These are phyloP conservation scores for Kodamaea sagamina DNA, from an alignment of 805 yeast species.

Conservation along the genomic window DNA sequence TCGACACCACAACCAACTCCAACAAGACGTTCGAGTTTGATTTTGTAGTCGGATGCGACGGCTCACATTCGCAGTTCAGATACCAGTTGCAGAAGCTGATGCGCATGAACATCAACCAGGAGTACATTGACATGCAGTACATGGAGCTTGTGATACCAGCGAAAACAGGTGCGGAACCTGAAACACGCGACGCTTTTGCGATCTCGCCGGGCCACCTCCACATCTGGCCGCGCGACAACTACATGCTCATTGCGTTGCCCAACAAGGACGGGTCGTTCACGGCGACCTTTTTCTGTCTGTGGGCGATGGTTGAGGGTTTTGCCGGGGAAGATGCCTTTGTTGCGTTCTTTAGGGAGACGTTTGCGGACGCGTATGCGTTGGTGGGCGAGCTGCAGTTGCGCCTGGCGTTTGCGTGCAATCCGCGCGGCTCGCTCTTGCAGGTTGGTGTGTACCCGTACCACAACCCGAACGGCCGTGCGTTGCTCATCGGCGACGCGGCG, in stretches of 20 bases:
- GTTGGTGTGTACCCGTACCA: slow-evolving; percentile 72
- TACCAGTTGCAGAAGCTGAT: slow-evolving; percentile 63
- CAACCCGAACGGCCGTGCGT: slow-evolving; percentile 54
- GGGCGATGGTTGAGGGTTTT: slow-evolving; percentile 60
- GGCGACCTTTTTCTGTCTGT: slow-evolving; percentile 84
- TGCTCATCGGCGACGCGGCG: slow-evolving; percentile 89
- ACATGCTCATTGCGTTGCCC: slow-evolving; percentile 88
- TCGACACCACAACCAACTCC: slow-evolving; percentile 20
- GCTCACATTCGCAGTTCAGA: slow-evolving; percentile 75
- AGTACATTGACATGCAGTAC: slow-evolving; percentile 82
- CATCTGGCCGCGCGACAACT: slow-evolving; percentile 88
- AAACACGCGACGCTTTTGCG: slow-evolving; percentile 35
- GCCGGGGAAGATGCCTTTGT: slow-evolving; percentile 45
- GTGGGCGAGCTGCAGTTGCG: slow-evolving; percentile 61
- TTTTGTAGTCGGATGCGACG: slow-evolving; percentile 81
- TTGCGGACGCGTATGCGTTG: slow-evolving; percentile 71
- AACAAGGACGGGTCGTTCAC: slow-evolving; percentile 86
- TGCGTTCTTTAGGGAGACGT: slow-evolving; percentile 58
- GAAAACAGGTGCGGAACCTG: slow-evolving; percentile 18
- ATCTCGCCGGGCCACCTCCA: slow-evolving; percentile 78
- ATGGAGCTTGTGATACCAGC: slow-evolving; percentile 79
- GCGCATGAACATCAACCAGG: slow-evolving; percentile 71
- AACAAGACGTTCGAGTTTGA: slow-evolving; percentile 42
- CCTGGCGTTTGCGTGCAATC: slow-evolving; percentile 56
- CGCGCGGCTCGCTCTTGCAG: slow-evolving; percentile 78